Evolutionary conservation across 306 rosid genomes (phyloP), one percentile per base, ranked within the genome.

Genomic region (Oemleria cerasiformis): DNA sequence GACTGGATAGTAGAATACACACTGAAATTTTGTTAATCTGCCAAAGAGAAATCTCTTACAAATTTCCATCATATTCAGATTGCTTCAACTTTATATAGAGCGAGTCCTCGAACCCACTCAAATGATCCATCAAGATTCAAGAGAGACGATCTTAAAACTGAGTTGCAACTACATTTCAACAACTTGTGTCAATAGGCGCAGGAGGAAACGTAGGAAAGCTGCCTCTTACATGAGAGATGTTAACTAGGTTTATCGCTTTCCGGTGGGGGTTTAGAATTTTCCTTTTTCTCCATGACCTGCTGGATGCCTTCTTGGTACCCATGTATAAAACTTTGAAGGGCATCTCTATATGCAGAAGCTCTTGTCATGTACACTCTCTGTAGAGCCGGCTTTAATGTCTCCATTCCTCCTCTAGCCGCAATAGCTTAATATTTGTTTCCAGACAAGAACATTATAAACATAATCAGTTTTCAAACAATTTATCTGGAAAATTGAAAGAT

Each of bases 321-420:
- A 74, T 83, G 67, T 75, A 93, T 87, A 61, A 90, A 93, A 80
- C 84, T 93, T 88, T 87, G 87, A 49, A 93, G 90, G 77, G 92
- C 96, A 66, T 93, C 74, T 17, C 42, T 15, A 79, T 90, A 93
- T 20, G 91, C 86, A 72, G 98, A 87, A 75, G 96, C 96, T 80
- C 92, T 88, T 61, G 92, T 93, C 98, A 93, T 87, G 80, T 90
- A 93, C 43, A 90, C 70, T 40, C 90, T 88, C 78, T 93, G 97
- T 75, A 88, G 74, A 74, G 94, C 96, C 60, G 98, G 97, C 84
- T 76, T 88, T 57, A 90, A 77, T 19, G 90, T 87, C 81, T 88
- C 87, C 87, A 84, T 84, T 50, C 87, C 87, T 67, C 85, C 96
- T 78, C 90, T 85, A 9, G 97, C 96, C 68, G 97, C 97, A 75